Evolutionary conservation across 202 grass and related monocot genomes (phyloP).

Genomic region (Setaria viridis): DNA sequence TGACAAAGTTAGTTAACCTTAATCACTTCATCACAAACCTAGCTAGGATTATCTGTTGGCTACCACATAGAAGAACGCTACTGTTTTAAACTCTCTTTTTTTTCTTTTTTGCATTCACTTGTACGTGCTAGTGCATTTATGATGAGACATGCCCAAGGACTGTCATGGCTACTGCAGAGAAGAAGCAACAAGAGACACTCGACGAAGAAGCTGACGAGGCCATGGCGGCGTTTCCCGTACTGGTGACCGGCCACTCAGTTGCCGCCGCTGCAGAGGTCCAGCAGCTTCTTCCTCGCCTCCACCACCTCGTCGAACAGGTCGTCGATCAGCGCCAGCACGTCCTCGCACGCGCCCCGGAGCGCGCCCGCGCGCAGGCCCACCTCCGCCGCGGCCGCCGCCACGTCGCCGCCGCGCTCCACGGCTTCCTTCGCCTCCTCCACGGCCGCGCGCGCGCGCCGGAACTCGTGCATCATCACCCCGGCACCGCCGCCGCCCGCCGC

Average conservation of each 20-base stretch:
- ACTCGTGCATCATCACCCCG: conserved; percentile 84
- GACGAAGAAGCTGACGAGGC: background rate
- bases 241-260: background rate
- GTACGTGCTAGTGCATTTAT: conserved; percentile 38
- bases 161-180: conserved; percentile 12
- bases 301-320: conserved; percentile 96
- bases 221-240: background rate
- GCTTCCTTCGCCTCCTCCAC: conserved; percentile 65
- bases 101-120: background rate
- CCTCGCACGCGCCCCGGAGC: conserved; percentile 78
- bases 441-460: conserved; percentile 57
- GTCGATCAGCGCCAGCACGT: conserved; percentile 74
- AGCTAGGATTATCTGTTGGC: background rate
- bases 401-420: conserved; percentile 58
- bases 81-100: background rate
- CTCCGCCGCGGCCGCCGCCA: conserved; percentile 56
- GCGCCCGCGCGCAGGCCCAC: conserved; percentile 59
- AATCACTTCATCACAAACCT: conserved; percentile 22
- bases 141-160: conserved; percentile 26
- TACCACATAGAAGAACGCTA: background rate
- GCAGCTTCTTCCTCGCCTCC: conserved; percentile 85
- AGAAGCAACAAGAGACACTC: background rate
- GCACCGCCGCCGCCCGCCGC: background rate
- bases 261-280: conserved; percentile 77
- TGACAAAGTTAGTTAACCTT: background rate